These are phyloP conservation scores for Lentinula novae-zelandiae DNA, from an alignment of 1,284 basidiomycete genomes.

Conservation along the genomic window DNA sequence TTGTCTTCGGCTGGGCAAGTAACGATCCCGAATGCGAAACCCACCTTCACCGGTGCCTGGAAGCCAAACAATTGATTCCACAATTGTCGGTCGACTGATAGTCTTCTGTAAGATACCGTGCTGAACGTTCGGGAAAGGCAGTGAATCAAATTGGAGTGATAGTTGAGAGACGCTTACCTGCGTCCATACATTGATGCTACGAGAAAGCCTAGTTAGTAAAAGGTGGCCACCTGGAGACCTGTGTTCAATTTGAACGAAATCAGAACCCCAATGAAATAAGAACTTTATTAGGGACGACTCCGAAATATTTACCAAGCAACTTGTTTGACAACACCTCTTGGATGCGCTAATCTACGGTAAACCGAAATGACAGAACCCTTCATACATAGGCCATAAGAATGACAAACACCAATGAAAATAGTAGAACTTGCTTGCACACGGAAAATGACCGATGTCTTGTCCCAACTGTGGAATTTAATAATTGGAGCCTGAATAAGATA, in stretches of 20 bases:
- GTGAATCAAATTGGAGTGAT: conserved; percentile 8
- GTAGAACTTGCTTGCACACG: conserved; percentile 50
- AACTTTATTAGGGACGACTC: conserved; percentile 3
- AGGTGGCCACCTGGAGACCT: conserved; percentile 67
- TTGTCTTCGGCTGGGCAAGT: not conserved
- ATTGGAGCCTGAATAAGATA: not conserved
- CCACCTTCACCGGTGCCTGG: conserved; percentile 57
- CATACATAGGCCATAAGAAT: conserved; percentile 12
- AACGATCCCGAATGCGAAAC: conserved; percentile 1
- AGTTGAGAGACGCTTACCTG: conserved; percentile 39
- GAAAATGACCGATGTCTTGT: conserved; percentile 72
- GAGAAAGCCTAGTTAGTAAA: conserved; percentile 63
- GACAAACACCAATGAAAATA: conserved; percentile 9
- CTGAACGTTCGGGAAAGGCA: conserved; percentile 29
- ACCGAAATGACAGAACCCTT: conserved; percentile 59
- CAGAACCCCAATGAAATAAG: not conserved
- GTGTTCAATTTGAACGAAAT: not conserved
- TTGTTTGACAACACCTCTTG: conserved; percentile 73
- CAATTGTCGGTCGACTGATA: conserved; percentile 56
- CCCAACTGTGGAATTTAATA: conserved; percentile 52
- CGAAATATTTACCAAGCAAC: conserved; percentile 61
- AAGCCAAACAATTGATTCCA: conserved; percentile 73
- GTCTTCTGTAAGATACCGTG: conserved; percentile 71
- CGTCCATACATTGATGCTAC: conserved; percentile 76
- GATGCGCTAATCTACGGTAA: conserved; percentile 59